Evolutionary conservation across 2,329 filamentous ascomycete species (phyloP), one percentile per base, ranked within the genome.

Genomic region (Exophiala dermatitidis): DNA sequence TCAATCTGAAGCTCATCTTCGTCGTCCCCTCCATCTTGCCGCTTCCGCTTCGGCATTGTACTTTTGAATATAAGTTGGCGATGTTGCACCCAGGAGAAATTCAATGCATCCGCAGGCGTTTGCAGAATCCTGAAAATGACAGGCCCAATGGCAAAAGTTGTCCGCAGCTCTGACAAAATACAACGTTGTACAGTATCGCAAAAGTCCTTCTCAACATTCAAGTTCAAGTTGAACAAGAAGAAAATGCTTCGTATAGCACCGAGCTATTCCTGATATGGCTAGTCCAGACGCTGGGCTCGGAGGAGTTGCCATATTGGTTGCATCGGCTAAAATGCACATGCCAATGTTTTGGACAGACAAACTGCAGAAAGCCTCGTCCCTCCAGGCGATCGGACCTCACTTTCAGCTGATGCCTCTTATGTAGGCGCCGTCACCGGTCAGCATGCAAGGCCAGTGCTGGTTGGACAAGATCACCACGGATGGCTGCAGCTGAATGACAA

Each of bases 31-130:
- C 58, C 52, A 10, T 56, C 51, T 9, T 60, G 58, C n/a, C 58
- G 52, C 47, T 65, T 65, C 37, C 64, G 53, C 50, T 66, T 66
- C 5, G 57, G 43, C 63, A 64, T 66, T 41, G 5, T 19, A 19
- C 19, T 19, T 19, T 19, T 19, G 19, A 2, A 19, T 19, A 19
- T 19, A 19, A 19, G 1, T 19, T 19, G 19, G 19, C 19, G 2
- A 19, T 2, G 19, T 2, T 19, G 2, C 19, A 19, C 19, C 19
- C 1, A 19, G 19, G 1, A 19, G 2, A 19, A 19, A 19, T 19
- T 1, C 2, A 19, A 2, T 19, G 1, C 19, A 19, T 19, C 19
- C 19, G 19, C 19, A 19, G 2, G 19, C 19, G 1, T 2, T 19
- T 1, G 19, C 1, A 19, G 19, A 19, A 2, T 1, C 2, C 19